Conservation (phyloP, 352 stramenopile genomes). For the Pythium rhizo-oryzae region DNA sequence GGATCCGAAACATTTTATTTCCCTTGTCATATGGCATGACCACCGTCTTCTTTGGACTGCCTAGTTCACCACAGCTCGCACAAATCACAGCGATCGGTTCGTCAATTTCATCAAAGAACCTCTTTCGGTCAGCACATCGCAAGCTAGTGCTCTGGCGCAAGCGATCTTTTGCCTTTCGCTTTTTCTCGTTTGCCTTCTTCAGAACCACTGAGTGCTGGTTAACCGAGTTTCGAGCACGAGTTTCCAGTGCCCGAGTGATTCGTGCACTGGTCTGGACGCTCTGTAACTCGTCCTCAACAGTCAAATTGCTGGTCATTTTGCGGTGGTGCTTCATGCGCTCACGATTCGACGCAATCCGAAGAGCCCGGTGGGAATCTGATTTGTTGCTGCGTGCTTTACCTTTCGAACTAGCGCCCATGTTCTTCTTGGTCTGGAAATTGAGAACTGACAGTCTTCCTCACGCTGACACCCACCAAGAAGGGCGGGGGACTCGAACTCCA, state of each 20-base stretch:
- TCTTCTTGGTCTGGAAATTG: too few species aligned
- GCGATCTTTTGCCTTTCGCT: background rate
- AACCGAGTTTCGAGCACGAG: background rate
- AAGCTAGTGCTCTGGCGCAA: background rate
- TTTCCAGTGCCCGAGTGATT: background rate
- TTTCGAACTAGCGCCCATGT: too few species aligned
- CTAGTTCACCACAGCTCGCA: background rate
- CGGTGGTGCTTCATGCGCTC: too few species aligned
- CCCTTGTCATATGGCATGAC: background rate
- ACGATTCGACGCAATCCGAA: too few species aligned
- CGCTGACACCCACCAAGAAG: too few species aligned
- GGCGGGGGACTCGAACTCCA: too few species aligned
- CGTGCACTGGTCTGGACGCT: background rate
- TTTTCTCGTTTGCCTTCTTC: background rate
- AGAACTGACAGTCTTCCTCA: too few species aligned
- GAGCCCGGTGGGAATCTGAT: too few species aligned
- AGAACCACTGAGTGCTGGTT: background rate
- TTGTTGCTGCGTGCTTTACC: too few species aligned
- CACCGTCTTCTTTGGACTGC: background rate
- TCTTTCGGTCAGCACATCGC: background rate
- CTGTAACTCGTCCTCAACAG: background rate
- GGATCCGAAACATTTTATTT: background rate
- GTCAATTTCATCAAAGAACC: conserved; percentile 1
- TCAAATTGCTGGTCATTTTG: too few species aligned
- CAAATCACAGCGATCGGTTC: background rate